Conservation (phyloP, 2,329 filamentous ascomycete species). For the Ophiocordyceps camponoti-floridani region DNA sequence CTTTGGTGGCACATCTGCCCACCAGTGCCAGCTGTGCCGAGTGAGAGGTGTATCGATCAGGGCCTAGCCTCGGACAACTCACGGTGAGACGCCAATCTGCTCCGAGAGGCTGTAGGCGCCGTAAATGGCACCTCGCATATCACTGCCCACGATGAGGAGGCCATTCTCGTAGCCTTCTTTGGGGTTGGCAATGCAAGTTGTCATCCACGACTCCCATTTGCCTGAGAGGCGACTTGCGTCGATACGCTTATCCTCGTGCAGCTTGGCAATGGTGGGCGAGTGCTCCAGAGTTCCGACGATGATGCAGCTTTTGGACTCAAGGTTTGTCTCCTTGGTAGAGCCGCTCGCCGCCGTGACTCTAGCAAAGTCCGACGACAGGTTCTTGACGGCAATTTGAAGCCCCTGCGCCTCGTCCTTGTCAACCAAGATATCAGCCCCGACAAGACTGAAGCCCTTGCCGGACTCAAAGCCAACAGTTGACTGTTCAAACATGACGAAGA, state of each 20-base stretch:
- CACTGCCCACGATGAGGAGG: slow-evolving; percentile 37
- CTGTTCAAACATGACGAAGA: slow-evolving; percentile 9
- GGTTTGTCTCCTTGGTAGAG: background rate
- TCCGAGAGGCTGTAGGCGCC: slow-evolving; percentile 42
- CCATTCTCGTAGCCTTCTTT: slow-evolving; percentile 21
- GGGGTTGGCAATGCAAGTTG: slow-evolving; percentile 26
- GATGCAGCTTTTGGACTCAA: slow-evolving; percentile 5
- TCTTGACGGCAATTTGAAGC: slow-evolving; percentile 14
- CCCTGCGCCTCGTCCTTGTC: slow-evolving; percentile 13
- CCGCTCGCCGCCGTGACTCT: slow-evolving; percentile 7
- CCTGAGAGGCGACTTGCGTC: slow-evolving; percentile 13
- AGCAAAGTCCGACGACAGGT: slow-evolving; percentile 11
- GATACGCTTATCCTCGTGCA: slow-evolving; percentile 6
- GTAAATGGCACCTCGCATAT: slow-evolving; percentile 41
- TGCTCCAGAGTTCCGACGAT: slow-evolving; percentile 7
- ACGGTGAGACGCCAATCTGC: slow-evolving; percentile 41
- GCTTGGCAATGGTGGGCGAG: slow-evolving; percentile 5
- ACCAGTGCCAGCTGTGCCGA: slow-evolving; percentile 32
- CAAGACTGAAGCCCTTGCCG: slow-evolving; percentile 9
- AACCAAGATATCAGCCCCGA: slow-evolving; percentile 12
- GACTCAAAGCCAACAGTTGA: slow-evolving; percentile 9
- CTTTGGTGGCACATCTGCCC: slow-evolving; percentile 35
- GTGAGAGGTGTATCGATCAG: background rate
- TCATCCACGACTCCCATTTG: slow-evolving; percentile 38
- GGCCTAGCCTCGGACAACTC: slow-evolving; percentile 2